Evolutionary conservation across 2,329 filamentous ascomycete species (phyloP), one percentile per base, ranked within the genome.

Genomic region (Ceratocystis colombiana): DNA sequence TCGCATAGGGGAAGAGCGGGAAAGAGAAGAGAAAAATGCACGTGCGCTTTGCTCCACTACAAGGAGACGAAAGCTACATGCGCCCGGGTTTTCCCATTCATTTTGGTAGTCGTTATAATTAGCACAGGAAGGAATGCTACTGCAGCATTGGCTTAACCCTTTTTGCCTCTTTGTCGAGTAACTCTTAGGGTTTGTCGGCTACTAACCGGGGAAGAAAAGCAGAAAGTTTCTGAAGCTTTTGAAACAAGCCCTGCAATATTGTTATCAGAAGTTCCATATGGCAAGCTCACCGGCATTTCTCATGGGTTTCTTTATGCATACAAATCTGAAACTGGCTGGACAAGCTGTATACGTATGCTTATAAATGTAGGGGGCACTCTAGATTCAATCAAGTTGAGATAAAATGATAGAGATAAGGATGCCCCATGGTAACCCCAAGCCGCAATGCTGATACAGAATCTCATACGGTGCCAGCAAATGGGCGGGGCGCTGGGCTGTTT

Each of bases 31-130:
- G 15, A 30, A 59, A 59, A 59, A 7, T 8, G 17, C 33, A n/a
- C 22, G 22, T 59, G 22, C 53, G 33, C 10, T 25, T 25, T 4
- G 53, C 12, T 37, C 53, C 28, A 3, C 28, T 59, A 30, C 53
- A 59, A 59, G 53, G 53, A 17, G 53, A 59, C 22, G 46, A 50
- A 50, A 25, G 53, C 53, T 15, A 57, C 25, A 28, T 57, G 12
- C 12, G 15, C 12, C 17, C 25, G 10, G 30, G 46, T 50, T 17
- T 37, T 59, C 53, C 28, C 15, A 17, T 59, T 59, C 17, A 17
- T 59, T 59, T 59, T 59, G 15, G 28, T 59, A 17, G 53, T 59
- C 1, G 20, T 53, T 53, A 53, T 53, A 53, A 53, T 22, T 53
- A 53, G 48, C 48, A 8, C 37, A 41, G 0, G 37, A 41, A 50